Evolutionary conservation across 2,329 filamentous ascomycete species (phyloP).

Genomic region (Macroventuria anomochaeta): DNA sequence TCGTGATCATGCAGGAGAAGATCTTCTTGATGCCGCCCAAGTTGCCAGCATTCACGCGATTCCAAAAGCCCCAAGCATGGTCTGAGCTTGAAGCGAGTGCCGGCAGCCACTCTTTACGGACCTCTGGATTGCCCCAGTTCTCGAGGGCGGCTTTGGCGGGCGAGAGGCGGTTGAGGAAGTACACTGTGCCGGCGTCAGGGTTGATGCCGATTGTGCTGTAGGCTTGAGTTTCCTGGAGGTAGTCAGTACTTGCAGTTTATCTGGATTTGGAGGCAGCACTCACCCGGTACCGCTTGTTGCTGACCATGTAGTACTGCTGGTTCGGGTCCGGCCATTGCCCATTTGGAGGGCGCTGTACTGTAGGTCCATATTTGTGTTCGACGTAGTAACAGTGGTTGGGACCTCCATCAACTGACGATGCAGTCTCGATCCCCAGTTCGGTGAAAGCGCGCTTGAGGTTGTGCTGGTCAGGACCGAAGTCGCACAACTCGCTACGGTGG

Average conservation of each 20-base stretch:
- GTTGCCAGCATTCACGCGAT: conserved; percentile 6
- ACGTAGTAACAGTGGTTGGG: conserved; percentile 23
- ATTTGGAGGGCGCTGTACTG: conserved; percentile 8
- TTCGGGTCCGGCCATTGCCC: conserved; percentile 8
- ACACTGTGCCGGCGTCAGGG: conserved; percentile 8
- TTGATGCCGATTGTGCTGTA: conserved; percentile 23
- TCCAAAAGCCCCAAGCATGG: conserved; percentile 29
- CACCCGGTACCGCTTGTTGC: conserved; percentile 20
- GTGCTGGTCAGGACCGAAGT: conserved; percentile 7
- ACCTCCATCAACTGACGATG: conserved; percentile 10
- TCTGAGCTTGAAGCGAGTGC: conserved; percentile 23
- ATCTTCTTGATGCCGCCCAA: conserved; percentile 21
- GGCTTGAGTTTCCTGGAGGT: conserved; percentile 19
- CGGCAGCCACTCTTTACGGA: conserved; percentile 20
- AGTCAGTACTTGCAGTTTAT: too few relatives aligned
- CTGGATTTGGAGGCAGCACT: too few relatives aligned
- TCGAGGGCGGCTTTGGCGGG: conserved; percentile 8
- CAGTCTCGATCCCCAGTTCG: conserved; percentile 15
- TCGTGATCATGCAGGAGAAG: conserved; percentile 16
- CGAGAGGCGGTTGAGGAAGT: conserved; percentile 17
- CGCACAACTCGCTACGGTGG: conserved; percentile 11
- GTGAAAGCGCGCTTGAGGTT: conserved; percentile 11
- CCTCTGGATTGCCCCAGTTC: not conserved
- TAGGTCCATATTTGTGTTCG: conserved; percentile 19
- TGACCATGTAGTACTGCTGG: conserved; percentile 26